phyloP scores from a whole-genome alignment of 106 monocot species.

The Alisma plantagoaquatica region DNA sequence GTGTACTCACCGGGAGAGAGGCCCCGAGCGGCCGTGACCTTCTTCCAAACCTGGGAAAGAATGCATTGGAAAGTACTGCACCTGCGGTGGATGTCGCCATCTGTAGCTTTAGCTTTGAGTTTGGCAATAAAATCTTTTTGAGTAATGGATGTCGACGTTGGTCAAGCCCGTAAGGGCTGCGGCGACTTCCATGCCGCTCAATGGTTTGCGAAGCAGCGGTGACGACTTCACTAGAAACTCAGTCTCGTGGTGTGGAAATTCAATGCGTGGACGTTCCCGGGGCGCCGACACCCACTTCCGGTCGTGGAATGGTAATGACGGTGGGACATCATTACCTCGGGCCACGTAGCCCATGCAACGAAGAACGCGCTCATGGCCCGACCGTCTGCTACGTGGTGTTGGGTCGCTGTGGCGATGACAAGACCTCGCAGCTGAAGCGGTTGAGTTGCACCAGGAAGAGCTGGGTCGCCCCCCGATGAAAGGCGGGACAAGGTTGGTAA shows the following conservation, averaged over 20 bases:
- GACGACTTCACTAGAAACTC: conserved; percentile 3
- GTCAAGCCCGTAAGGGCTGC: neutral
- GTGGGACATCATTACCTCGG: neutral
- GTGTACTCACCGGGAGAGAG: neutral
- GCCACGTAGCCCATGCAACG: conserved; percentile 1
- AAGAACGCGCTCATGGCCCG: conserved; percentile 5
- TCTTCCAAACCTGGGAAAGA: conserved; percentile 9
- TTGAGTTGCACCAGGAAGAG: too few species aligned
- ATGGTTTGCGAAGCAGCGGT: too few species aligned
- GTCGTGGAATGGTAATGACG: conserved; percentile 3
- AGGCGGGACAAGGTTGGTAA: neutral
- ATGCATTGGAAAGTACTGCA: conserved; percentile 10
- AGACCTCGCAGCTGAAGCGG: too few species aligned
- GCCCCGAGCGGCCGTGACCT: conserved; percentile 4
- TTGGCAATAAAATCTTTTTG: neutral
- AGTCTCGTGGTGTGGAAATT: neutral
- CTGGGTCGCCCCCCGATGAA: conserved; percentile 2
- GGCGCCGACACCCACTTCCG: conserved; percentile 3
- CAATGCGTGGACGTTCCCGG: neutral
- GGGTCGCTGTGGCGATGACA: too few species aligned
- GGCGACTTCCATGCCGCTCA: too few species aligned
- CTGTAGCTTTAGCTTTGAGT: too few species aligned
- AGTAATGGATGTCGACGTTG: conserved; percentile 6
- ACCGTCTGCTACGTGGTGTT: too few species aligned
- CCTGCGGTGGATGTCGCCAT: neutral